Percentiles rank a stretch among this genome's conserved stretches.
These are phyloP conservation scores for Paraleonurus japonicus DNA, from an alignment of 257 asterid genomes.

Conservation along the genomic window DNA sequence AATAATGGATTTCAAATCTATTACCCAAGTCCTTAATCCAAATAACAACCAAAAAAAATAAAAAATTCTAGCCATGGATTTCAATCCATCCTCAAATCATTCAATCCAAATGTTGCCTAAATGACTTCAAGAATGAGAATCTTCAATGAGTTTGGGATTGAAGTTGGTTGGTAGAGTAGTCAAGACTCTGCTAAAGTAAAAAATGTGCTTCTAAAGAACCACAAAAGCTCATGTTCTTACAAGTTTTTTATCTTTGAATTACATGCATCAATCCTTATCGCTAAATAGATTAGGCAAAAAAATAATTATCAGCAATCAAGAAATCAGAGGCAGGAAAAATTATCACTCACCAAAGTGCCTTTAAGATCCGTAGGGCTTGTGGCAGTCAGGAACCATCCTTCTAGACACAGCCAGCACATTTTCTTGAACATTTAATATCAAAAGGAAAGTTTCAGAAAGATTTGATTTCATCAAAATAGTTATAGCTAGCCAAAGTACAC, in stretches of 20 bases:
- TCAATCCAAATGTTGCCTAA: background rate
- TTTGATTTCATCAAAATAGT: constrained; percentile 1
- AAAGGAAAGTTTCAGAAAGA: constrained; percentile 6
- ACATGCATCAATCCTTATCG: background rate
- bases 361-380: constrained; percentile 74
- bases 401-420: constrained; percentile 89
- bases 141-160: background rate
- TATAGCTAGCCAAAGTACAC: background rate
- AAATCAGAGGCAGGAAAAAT: background rate
- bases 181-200: background rate
- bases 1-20: too few species aligned
- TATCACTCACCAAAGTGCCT: constrained; percentile 56
- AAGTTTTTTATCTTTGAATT: background rate
- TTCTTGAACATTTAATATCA: constrained; percentile 47
- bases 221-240: constrained; percentile 1
- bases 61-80: background rate
- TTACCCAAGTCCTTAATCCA: background rate
- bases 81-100: background rate
- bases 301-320: constrained; percentile 11
- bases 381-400: constrained; percentile 97
- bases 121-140: background rate
- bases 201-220: background rate
- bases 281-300: background rate
- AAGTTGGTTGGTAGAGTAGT: too few species aligned
- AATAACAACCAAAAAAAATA: too few species aligned